Base-by-base conservation (phyloP, 345 rosid genomes). In the Psidium friedrichsthalianum region DNA sequence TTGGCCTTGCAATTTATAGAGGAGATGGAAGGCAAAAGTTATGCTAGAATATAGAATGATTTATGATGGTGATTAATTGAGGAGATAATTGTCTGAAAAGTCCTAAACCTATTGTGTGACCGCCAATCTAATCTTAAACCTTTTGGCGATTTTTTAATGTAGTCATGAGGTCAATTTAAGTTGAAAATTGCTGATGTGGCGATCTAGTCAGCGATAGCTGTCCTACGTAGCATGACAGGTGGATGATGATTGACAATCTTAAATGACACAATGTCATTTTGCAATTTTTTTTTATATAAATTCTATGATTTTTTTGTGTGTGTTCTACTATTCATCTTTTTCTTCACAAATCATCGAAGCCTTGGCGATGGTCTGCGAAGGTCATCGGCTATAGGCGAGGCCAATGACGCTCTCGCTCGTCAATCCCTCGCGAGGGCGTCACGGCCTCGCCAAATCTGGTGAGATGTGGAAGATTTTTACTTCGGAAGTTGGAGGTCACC, bases 331-430 rank as follows among this genome's bases (percentile, higher is more conserved):
- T 69, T 32, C 6, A 69, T 36, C 24, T 22, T 69, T 69, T 36
- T 44, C 6, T 44, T 36, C 0, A 1, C 24, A 0, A 1, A 22
- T 69, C 2, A 9, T 69, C 0, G 0, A 1, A 36, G 78, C 78
- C 24, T 32, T 69, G 24, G 47, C 12, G 10, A 69, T 32, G 78
- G 47, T 18, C 11, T 32, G 11, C 6, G 1, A 69, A 69, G 24
- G 24, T 2, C 3, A 0, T 3, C 0, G 44, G 78, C 42, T 5
- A 64, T 10, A 29, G 5, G 21, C 1, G 11, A 32, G 12, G 44
- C 3, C 12, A 0, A 64, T 11, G 1, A 61, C 42, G 22, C 11
- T 61, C 12, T 20, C 0, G 0, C 8, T 14, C 18, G 21, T 21
- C 8, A 61, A 40, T 21, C 42, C 74, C 42, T 61, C 6, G 11